Evolutionary conservation across 805 yeast species (phyloP).

Genomic region (Metschnikowia amazonensis): DNA sequence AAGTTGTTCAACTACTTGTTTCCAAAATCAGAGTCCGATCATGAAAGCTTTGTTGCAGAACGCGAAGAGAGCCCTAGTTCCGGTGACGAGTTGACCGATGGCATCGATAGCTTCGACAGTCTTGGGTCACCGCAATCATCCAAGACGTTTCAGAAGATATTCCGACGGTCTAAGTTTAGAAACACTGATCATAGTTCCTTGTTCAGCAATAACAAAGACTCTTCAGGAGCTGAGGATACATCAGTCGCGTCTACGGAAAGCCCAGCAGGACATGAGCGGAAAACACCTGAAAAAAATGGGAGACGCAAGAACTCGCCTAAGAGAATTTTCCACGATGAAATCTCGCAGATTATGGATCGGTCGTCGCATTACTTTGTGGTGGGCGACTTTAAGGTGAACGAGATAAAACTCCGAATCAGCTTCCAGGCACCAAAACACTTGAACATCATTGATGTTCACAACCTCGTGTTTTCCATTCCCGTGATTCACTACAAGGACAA

Average conservation of each 20-base stretch:
- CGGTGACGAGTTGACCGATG: conserved; percentile 25
- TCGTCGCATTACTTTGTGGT: conserved; percentile 42
- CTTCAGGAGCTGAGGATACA: conserved; percentile 1
- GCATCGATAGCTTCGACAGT: conserved; percentile 1
- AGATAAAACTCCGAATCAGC: conserved; percentile 53
- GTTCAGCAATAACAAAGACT: conserved; percentile 1
- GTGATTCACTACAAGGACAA: conserved; percentile 44
- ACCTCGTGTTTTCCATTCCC: conserved; percentile 67
- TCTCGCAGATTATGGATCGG: conserved; percentile 40
- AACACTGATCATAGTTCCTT: neutral
- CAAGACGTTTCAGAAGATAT: conserved; percentile 1
- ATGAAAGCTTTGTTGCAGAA: neutral
- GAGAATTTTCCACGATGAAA: conserved; percentile 25
- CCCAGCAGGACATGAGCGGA: neutral
- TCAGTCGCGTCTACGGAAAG: conserved; percentile 2
- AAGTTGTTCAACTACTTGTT: conserved; percentile 65
- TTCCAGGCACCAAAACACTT: conserved; percentile 71
- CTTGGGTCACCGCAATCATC: neutral
- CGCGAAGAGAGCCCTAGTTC: conserved; percentile 1
- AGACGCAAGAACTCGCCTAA: neutral
- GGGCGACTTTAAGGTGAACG: conserved; percentile 32
- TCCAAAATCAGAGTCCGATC: conserved; percentile 43
- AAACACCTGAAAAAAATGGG: neutral
- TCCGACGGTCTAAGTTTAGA: neutral
- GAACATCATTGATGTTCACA: conserved; percentile 72